These are phyloP conservation scores for Lathyrus oleraceus DNA, from an alignment of 306 rosid species.

Conservation along the genomic window DNA sequence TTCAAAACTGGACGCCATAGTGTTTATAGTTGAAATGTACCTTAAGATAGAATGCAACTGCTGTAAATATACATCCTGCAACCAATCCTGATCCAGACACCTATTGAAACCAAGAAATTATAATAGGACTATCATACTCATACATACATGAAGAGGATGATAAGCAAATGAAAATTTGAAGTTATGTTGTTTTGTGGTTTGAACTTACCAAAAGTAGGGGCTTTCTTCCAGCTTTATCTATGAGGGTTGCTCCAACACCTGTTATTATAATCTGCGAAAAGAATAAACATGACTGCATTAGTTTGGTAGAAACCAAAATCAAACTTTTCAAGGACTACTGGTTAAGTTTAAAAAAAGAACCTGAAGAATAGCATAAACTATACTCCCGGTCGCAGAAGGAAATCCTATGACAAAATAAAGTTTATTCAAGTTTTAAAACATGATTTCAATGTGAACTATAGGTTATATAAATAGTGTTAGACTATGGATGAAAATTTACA, in stretches of 20 bases:
- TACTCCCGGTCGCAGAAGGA: conserved; percentile 60
- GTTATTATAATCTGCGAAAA: conserved; percentile 65
- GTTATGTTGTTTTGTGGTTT: conserved; percentile 1
- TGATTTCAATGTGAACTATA: neutral
- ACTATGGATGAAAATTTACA: conserved; percentile 2
- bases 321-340: neutral
- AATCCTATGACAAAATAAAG: conserved; percentile 53
- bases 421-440: neutral
- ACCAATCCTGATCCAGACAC: conserved; percentile 73
- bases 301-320: neutral
- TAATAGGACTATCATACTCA: neutral
- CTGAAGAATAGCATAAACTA: conserved; percentile 71
- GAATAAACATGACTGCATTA: conserved; percentile 11
- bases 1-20: neutral
- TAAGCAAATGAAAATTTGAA: conserved; percentile 16
- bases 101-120: conserved; percentile 48
- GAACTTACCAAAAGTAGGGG: conserved; percentile 71
- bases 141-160: neutral
- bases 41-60: conserved; percentile 79
- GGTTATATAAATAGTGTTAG: neutral
- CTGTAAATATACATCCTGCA: conserved; percentile 58
- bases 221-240: conserved; percentile 82
- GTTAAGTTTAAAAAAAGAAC: conserved; percentile 42
- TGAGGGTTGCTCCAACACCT: conserved; percentile 56
- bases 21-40: conserved; percentile 37